Conservation (phyloP, 371 early-diverging fungal species). For the Entomophthora muscae region DNA sequence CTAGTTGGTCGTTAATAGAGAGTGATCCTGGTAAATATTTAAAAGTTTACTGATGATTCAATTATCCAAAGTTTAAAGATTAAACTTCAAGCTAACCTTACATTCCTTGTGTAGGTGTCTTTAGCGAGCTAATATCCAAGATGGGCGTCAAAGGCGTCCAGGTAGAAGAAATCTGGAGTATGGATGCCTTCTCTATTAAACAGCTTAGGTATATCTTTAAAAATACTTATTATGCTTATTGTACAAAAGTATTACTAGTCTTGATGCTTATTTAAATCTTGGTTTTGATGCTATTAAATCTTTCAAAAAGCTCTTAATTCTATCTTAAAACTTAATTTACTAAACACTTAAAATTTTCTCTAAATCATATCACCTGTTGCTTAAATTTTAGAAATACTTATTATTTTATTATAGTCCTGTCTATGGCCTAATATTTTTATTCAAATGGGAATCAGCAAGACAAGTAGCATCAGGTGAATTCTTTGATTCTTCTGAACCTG, state of each 20-base stretch:
- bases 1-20: slow-evolving; percentile 77
- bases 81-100: background rate
- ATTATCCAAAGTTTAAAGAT: background rate
- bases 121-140: slow-evolving; percentile 67
- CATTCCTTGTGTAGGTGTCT: slow-evolving; percentile 40
- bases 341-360: too few relatives aligned
- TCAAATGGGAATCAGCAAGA: slow-evolving; percentile 51
- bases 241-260: too few relatives aligned
- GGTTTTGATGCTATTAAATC: too few relatives aligned
- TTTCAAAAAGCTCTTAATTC: too few relatives aligned
- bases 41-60: background rate
- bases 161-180: slow-evolving; percentile 65
- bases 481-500: slow-evolving; percentile 14
- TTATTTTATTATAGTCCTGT: too few relatives aligned
- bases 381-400: too few relatives aligned
- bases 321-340: too few relatives aligned
- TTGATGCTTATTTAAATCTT: too few relatives aligned
- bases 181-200: slow-evolving; percentile 37
- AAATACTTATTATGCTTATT: too few relatives aligned
- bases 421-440: slow-evolving; percentile 79
- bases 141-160: slow-evolving; percentile 71
- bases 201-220: slow-evolving; percentile 31
- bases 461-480: too few relatives aligned
- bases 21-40: slow-evolving; percentile 60
- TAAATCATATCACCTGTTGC: too few relatives aligned